A percentile compares a stretch with the other conserved stretches of the same genome.
These are phyloP conservation scores for Sporobolomyces phaffii DNA, from an alignment of 768 basidiomycete genomes.

Conservation along the genomic window DNA sequence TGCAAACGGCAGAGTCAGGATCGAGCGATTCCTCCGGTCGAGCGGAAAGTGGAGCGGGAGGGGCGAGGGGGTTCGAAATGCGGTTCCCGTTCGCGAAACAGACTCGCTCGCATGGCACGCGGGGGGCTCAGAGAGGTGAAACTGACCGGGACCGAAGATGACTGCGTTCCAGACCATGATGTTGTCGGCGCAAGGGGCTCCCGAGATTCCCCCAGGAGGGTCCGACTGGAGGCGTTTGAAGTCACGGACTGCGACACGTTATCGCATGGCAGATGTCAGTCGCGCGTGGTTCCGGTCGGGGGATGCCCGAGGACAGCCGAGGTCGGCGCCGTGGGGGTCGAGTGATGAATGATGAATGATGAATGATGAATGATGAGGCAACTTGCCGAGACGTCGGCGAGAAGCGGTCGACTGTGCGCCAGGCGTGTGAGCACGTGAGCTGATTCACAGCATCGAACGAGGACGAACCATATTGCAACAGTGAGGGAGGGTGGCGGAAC, in stretches of 20 bases:
- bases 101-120: no score
- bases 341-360: not conserved
- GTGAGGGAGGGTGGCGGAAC: no score
- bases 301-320: not conserved
- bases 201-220: slow-evolving; percentile 91
- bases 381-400: slow-evolving; percentile 69
- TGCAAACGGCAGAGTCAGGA: no score
- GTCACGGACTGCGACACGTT: slow-evolving; percentile 60
- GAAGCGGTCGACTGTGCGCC: slow-evolving; percentile 75
- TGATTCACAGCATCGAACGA: no score
- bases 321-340: not conserved
- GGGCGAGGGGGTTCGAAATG: no score
- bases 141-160: slow-evolving; percentile 92
- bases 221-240: slow-evolving; percentile 93
- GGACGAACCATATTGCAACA: not conserved
- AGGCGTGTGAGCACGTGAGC: not conserved
- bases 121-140: no score
- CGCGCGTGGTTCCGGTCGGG: not conserved
- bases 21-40: no score
- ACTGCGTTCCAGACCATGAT: slow-evolving; percentile 99
- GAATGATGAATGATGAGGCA: not conserved
- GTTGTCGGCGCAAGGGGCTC: slow-evolving; percentile 94
- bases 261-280: not conserved
- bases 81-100: no score
- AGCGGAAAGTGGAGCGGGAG: not conserved